Conservation (phyloP, 1,139 yeast species). For the Lodderomyces metapsilosis region DNA sequence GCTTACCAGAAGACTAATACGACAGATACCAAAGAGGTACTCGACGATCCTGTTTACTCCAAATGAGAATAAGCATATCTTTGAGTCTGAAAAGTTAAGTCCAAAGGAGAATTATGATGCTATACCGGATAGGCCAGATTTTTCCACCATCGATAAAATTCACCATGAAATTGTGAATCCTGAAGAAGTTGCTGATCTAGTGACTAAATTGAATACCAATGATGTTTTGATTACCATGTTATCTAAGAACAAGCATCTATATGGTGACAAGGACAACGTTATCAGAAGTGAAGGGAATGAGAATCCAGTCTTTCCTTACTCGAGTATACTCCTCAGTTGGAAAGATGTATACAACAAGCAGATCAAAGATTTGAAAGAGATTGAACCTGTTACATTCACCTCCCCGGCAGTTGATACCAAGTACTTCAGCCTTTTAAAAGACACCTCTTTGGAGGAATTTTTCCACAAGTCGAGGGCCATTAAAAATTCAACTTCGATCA, state of each 20-base stretch:
- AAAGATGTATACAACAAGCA: slow-evolving; percentile 26
- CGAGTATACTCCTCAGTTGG: slow-evolving; percentile 33
- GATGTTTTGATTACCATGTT: slow-evolving; percentile 33
- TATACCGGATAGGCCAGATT: slow-evolving; percentile 31
- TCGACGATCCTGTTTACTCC: slow-evolving; percentile 31
- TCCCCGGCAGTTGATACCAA: background rate
- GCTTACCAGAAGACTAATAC: slow-evolving; percentile 2
- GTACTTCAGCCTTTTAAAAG: background rate
- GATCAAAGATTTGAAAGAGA: slow-evolving; percentile 16
- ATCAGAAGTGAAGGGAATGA: background rate
- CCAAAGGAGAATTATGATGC: slow-evolving; percentile 33
- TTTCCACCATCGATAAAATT: slow-evolving; percentile 18
- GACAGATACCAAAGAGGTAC: slow-evolving; percentile 10
- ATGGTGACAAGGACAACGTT: slow-evolving; percentile 28
- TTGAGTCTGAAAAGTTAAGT: slow-evolving; percentile 33
- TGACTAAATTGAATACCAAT: slow-evolving; percentile 25
- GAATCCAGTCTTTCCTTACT: slow-evolving; percentile 26
- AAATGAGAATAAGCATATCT: slow-evolving; percentile 28
- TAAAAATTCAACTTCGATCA: slow-evolving; percentile 17
- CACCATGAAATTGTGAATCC: slow-evolving; percentile 37
- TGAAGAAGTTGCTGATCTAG: slow-evolving; percentile 32
- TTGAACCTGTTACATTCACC: background rate
- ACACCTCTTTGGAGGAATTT: slow-evolving; percentile 11
- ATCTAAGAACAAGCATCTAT: slow-evolving; percentile 27
- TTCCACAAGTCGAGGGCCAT: slow-evolving; percentile 21